phyloP scores from a whole-genome alignment of 345 rosid species.

The Dipteronia dyeriana region DNA sequence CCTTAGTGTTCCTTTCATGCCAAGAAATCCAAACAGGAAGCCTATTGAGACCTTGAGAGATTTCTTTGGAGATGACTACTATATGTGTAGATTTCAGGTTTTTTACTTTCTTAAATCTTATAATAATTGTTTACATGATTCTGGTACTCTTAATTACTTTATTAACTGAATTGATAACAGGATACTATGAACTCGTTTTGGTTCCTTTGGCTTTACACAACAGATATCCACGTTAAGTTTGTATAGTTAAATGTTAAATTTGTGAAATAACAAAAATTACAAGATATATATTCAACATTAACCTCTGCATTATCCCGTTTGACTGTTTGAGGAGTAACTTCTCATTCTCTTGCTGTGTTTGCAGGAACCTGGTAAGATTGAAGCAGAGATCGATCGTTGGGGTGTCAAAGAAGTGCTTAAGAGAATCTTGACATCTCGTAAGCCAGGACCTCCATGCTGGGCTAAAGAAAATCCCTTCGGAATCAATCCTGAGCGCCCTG shows the following conservation, averaged over 20 bases:
- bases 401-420: constrained; percentile 43
- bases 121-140: neutral
- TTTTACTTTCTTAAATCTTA: neutral
- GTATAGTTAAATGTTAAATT: neutral
- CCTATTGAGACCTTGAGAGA: constrained; percentile 55
- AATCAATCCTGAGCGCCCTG: constrained; percentile 16
- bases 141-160: neutral
- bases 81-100: constrained; percentile 89
- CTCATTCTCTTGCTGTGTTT: neutral
- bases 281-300: no score
- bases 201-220: neutral
- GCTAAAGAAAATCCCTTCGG: constrained; percentile 48
- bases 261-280: neutral
- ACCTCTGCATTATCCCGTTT: no score
- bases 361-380: constrained; percentile 63
- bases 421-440: constrained; percentile 39
- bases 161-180: no score
- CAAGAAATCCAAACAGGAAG: constrained; percentile 59
- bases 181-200: neutral
- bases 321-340: no score
- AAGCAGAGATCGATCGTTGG: constrained; percentile 45
- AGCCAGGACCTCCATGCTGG: constrained; percentile 52
- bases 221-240: neutral
- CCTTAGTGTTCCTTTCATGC: constrained; percentile 66
- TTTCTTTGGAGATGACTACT: constrained; percentile 76